A percentile compares a stretch with the other conserved stretches of the same genome.
Conservation (phyloP, 1,284 basidiomycete genomes). For the Ustilago esculenta region DNA sequence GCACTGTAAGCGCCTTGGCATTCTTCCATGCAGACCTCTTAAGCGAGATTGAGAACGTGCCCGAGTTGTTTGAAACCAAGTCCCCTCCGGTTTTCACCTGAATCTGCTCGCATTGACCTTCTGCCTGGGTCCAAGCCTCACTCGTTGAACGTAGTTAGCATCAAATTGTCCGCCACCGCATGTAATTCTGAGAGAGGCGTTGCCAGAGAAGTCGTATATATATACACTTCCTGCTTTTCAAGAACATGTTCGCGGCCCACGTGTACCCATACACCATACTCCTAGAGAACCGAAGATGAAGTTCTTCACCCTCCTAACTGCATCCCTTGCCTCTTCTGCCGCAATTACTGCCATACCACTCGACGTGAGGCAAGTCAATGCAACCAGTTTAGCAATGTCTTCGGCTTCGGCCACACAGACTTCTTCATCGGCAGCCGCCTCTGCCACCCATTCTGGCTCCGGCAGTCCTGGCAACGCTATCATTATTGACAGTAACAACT, state of each 20-base stretch:
- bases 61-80: conserved; percentile 5
- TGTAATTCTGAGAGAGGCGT: no score
- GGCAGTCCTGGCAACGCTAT: conserved; percentile 13
- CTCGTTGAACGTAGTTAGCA: no score
- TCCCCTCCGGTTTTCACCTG: neutral
- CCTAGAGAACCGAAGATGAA: conserved; percentile 25
- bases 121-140: no score
- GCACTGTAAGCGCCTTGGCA: neutral
- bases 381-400: conserved; percentile 10
- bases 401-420: neutral
- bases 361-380: conserved; percentile 19
- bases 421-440: conserved; percentile 4
- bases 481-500: conserved; percentile 36
- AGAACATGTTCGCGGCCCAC: no score
- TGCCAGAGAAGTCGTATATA: no score
- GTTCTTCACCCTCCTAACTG: conserved; percentile 19
- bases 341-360: conserved; percentile 18
- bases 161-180: no score
- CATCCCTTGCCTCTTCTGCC: conserved; percentile 11
- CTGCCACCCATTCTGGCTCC: conserved; percentile 2
- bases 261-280: no score
- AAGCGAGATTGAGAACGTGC: conserved; percentile 28
- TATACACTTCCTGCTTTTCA: no score
- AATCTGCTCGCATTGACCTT: no score
- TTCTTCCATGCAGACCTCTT: conserved; percentile 2